Base-by-base conservation (phyloP, 176 grass and related monocot genomes). In the Aegilops sharonensis region DNA sequence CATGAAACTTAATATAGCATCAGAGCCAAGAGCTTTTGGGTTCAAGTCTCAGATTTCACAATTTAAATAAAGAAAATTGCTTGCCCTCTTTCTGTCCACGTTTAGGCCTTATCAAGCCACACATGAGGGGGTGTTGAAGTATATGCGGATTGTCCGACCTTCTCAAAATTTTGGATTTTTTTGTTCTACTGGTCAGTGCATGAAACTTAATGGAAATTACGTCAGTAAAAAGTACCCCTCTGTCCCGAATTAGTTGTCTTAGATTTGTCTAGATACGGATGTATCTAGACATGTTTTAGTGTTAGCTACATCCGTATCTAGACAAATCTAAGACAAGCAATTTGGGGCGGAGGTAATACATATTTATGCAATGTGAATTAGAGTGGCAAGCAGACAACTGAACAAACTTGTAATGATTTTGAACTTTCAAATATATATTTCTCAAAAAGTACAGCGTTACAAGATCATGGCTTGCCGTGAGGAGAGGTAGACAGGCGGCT, bases 301-400 rank as follows among this genome's bases (percentile, higher is more conserved):
- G 43, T 47, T 47, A 47, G 43, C 11, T 47, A 47, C 43, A 47
- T 47, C 43, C 1, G 11, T 47, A 47, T 47, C 43, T 47, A 12
- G 43, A 47, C 43, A 47, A 47, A 47, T 47, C 43, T 47, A 47
- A 47, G 43, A 47, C 43, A 47, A 47, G 43, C 12, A 47, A 47
- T 47, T 3, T 13, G 43, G 11, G 43, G 12, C 11, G 11, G 43
- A 47, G 43, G 11, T 13, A 47, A 47, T 47, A 47, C 43, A 24
- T 71, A 59, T 82, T 70, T 70, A 31, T 24, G 45, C 45, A 36
- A 24, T 37, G 36, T 82, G 47, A 81, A 40, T 80, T 42, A 79
- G n/a, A 42, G 62, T 27, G 35, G 18, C 15, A 65, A 30, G 9
- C 60, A 12, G 5, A 79, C 23, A 80, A 31, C 36, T 65, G 42